A percentile compares a stretch with the other conserved stretches of the same genome.
phyloP scores from a whole-genome alignment of 2,329 filamentous ascomycete species.

The Neocucurbitaria cava region DNA sequence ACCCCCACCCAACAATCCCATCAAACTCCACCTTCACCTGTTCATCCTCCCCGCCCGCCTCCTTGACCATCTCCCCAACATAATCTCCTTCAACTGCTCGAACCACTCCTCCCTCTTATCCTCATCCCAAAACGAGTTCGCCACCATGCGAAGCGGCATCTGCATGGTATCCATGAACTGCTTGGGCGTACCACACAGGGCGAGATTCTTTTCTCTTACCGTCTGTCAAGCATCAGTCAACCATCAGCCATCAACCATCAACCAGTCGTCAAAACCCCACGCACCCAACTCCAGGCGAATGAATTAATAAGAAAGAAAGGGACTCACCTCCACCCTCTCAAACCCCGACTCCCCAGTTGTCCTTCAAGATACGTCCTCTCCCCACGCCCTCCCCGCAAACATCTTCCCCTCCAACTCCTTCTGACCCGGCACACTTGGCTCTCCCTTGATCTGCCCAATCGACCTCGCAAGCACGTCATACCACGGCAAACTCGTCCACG shows the following conservation, averaged over 20 bases:
- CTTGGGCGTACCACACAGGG: conserved; percentile 19
- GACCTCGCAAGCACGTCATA: conserved; percentile 10
- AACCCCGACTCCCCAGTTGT: conserved; percentile 26
- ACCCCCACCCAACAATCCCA: conserved; percentile 21
- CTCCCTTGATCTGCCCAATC: conserved; percentile 5
- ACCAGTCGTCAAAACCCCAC: too few species aligned
- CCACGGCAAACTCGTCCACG: conserved; percentile 26
- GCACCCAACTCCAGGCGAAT: too few species aligned
- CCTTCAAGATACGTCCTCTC: conserved; percentile 10
- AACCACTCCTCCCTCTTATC: conserved; percentile 16
- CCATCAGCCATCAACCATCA: too few species aligned
- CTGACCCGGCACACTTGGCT: conserved; percentile 9
- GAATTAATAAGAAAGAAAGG: neutral
- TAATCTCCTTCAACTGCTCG: conserved; percentile 11
- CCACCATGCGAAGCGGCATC: conserved; percentile 24
- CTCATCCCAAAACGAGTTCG: conserved; percentile 22
- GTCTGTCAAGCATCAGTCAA: too few species aligned
- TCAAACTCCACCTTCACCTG: conserved; percentile 19
- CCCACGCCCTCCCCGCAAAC: conserved; percentile 18
- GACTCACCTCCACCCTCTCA: conserved; percentile 12
- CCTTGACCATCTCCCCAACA: conserved; percentile 15
- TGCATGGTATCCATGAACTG: conserved; percentile 22
- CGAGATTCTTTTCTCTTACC: conserved; percentile 6
- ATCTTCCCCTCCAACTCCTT: conserved; percentile 12
- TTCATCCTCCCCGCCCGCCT: conserved; percentile 17